Evolutionary conservation across 768 basidiomycete genomes (phyloP).

Genomic region (Lanmaoa pseudosensibilis): DNA sequence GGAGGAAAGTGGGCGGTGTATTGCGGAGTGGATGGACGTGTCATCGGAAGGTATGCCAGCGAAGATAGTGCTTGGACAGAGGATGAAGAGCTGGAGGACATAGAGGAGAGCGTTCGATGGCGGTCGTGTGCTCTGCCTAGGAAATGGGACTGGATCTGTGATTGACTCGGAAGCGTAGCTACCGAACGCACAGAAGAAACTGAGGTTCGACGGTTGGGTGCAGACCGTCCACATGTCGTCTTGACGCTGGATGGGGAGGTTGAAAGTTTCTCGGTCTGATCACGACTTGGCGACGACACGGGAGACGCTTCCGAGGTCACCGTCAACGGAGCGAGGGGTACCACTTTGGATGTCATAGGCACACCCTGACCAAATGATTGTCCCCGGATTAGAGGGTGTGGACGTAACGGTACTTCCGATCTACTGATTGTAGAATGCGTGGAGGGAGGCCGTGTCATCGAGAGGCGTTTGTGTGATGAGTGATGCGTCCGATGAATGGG

Average conservation of each 20-base stretch:
- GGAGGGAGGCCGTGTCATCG: slow-evolving; percentile 60
- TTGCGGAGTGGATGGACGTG: slow-evolving; percentile 40
- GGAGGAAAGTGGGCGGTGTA: slow-evolving; percentile 65
- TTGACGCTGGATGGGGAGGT: slow-evolving; percentile 41
- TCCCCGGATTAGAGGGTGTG: slow-evolving; percentile 77
- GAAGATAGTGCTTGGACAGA: slow-evolving; percentile 57
- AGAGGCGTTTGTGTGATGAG: slow-evolving; percentile 39
- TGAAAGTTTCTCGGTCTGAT: slow-evolving; percentile 24
- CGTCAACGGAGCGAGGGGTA: slow-evolving; percentile 58
- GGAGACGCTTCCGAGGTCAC: slow-evolving; percentile 52
- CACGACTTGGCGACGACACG: slow-evolving; percentile 39
- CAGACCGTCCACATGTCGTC: slow-evolving; percentile 33
- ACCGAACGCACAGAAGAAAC: slow-evolving; percentile 61
- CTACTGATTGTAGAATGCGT: slow-evolving; percentile 52
- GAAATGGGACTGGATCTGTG: slow-evolving; percentile 35
- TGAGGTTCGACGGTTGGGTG: slow-evolving; percentile 48
- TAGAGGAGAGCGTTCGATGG: slow-evolving; percentile 56
- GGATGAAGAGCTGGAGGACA: slow-evolving; percentile 48
- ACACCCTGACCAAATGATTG: slow-evolving; percentile 55
- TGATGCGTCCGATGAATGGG: slow-evolving; percentile 39
- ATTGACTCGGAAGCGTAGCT: slow-evolving; percentile 52
- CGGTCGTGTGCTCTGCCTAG: slow-evolving; percentile 41
- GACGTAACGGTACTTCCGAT: slow-evolving; percentile 47
- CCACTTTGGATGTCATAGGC: slow-evolving; percentile 41
- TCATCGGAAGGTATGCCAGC: slow-evolving; percentile 51